These are phyloP conservation scores for Hibiscus syriacus DNA, from an alignment of 345 rosid genomes.

Conservation along the genomic window DNA sequence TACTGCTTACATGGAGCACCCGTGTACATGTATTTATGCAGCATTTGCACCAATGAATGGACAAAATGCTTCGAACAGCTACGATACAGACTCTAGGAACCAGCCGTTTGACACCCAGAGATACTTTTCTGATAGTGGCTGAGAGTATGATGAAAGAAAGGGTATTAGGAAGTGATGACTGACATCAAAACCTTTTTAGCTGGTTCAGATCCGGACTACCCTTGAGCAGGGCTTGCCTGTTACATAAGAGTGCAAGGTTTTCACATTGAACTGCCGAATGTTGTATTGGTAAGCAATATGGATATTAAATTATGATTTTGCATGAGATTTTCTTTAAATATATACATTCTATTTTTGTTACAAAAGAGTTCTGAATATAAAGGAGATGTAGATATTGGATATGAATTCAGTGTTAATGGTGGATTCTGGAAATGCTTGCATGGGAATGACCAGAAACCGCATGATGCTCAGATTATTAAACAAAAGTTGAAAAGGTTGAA, in stretches of 20 bases:
- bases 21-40: neutral
- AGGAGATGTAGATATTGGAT: too few relatives aligned
- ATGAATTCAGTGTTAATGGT: too few relatives aligned
- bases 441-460: too few relatives aligned
- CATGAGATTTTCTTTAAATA: too few relatives aligned
- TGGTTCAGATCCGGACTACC: neutral
- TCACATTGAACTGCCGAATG: neutral
- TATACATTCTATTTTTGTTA: too few relatives aligned
- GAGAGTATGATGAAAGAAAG: neutral
- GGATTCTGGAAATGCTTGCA: too few relatives aligned
- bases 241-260: neutral
- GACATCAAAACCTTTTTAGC: too few relatives aligned
- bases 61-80: neutral
- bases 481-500: too few relatives aligned
- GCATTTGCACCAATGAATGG: conserved; percentile 11
- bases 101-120: neutral
- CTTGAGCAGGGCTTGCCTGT: neutral
- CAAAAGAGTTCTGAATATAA: too few relatives aligned
- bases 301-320: neutral
- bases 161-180: neutral
- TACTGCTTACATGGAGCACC: neutral
- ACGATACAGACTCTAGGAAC: neutral
- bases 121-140: conserved; percentile 6
- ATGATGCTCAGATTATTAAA: too few relatives aligned
- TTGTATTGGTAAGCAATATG: neutral